Evolutionary conservation across 345 rosid species (phyloP).

Genomic region (Xanthoceras sorbifolium): DNA sequence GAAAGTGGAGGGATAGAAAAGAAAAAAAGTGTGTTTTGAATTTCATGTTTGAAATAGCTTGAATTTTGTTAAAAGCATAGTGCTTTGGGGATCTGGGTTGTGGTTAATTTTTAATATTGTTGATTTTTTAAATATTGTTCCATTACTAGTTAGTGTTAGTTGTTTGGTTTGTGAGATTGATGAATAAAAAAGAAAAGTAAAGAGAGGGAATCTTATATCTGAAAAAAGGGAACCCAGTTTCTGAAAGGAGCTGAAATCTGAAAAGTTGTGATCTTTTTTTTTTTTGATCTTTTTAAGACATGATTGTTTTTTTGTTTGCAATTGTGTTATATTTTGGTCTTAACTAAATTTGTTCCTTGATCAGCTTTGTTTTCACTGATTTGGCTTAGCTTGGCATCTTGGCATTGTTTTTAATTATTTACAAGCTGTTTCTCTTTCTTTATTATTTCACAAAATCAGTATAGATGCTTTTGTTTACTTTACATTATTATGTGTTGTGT

Average conservation of each 20-base stretch:
- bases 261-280: background rate
- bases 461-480: background rate
- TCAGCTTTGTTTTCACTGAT: background rate
- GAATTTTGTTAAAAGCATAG: background rate
- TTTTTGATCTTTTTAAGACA: background rate
- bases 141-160: background rate
- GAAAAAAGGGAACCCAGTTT: background rate
- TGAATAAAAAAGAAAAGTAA: background rate
- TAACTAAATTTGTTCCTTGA: background rate
- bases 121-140: background rate
- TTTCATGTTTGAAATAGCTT: background rate
- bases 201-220: background rate
- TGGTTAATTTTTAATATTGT: background rate
- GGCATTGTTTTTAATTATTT: background rate
- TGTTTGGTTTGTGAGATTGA: background rate
- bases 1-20: background rate
- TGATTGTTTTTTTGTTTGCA: background rate
- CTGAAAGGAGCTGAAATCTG: background rate
- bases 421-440: background rate
- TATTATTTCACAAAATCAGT: background rate
- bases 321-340: background rate
- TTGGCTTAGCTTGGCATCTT: background rate
- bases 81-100: background rate
- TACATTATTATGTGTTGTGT: background rate
- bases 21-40: too few species aligned